Evolutionary conservation across 2,329 filamentous ascomycete genomes (phyloP).

Genomic region (Botryotinia narcissicola): DNA sequence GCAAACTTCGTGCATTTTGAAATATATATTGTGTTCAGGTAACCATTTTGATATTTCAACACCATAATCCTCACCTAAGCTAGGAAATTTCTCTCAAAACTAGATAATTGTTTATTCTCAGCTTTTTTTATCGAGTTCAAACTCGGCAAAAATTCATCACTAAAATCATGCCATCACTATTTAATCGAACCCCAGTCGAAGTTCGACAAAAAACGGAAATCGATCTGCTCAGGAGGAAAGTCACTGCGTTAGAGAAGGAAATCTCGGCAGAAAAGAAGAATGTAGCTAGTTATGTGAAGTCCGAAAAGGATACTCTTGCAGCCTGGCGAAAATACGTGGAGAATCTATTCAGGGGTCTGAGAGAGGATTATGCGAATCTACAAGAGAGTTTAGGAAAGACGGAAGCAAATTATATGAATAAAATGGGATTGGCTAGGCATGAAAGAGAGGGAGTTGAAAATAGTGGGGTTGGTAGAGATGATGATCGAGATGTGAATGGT

Average conservation of each 20-base stretch:
- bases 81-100: fast-evolving
- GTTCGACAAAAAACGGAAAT: background rate
- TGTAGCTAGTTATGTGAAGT: background rate
- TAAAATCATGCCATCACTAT: background rate
- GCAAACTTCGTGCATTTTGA: background rate
- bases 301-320: background rate
- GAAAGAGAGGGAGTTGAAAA: background rate
- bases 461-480: background rate
- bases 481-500: background rate
- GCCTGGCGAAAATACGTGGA: background rate
- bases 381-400: background rate
- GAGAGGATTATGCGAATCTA: background rate
- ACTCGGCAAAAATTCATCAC: background rate
- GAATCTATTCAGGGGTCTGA: background rate
- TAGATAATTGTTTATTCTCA: background rate
- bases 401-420: background rate
- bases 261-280: background rate
- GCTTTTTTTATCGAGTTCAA: background rate
- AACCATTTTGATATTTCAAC: background rate
- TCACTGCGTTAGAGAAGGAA: background rate
- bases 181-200: background rate
- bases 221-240: background rate
- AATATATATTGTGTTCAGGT: background rate
- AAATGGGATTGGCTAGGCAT: background rate
- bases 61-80: too few relatives aligned